Evolutionary conservation across 2,329 filamentous ascomycete species (phyloP), one percentile per base, ranked within the genome.

Genomic region (Penicillium sp.): DNA sequence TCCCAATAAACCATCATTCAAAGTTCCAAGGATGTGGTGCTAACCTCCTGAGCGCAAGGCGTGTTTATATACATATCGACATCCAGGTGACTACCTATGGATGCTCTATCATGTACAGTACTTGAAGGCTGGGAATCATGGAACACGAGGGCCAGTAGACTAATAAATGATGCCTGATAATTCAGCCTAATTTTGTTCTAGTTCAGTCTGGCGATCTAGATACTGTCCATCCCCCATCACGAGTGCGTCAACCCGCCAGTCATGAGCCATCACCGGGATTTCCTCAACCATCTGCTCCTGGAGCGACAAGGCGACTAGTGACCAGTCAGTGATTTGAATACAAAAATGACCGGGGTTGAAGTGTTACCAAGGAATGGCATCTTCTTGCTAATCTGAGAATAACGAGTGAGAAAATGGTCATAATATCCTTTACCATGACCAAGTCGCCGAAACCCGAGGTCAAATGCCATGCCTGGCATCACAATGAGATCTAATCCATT

Each of bases 351-450:
- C 6, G 14, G n/a, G n/a, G 8, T 29, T 7, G 9, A 29, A n/a
- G 4, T 19, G 21, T 54, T 58, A 53, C 45, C 45, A 21, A 53
- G 55, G 27, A 57, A 56, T 43, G 54, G 54, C 54, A 56, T 52
- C 19, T 51, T 54, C 29, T 52, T 47, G 25, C 48, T 56, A 26
- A 39, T 69, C 63, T 75, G 74, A 74, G 82, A 72, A 83, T 93
- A 96, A 64, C 88, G 86, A 69, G 88, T 85, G 70, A 99, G 78
- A 75, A 96, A 99, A 74, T 88, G 89, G 78, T 99, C 95, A 80
- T 99, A 99, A 78, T 96, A 99, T 29, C 95, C 95, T 75, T 92
- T 96, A 55, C 95, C 95, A 75, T 99, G 95, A 42, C 95, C 95
- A 21, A 98, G 83, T 66, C 95, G 85, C 64, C 88, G 85, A 59